Evolutionary conservation across 371 early-diverging fungal species (phyloP).

Genomic region (Saksenaea oblongispora): DNA sequence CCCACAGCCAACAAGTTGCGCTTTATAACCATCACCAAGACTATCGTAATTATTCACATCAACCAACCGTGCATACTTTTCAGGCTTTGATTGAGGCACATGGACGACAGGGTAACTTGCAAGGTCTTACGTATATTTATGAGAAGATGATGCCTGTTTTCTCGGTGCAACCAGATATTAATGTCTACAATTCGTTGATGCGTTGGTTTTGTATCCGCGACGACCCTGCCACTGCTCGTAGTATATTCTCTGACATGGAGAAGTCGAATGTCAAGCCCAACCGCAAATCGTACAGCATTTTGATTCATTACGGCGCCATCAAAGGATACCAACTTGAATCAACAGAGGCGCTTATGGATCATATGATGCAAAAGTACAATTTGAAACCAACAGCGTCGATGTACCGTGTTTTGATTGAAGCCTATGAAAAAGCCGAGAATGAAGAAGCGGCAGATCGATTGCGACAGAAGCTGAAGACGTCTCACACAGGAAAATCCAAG

Average conservation of each 20-base stretch:
- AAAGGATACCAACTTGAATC: conserved; percentile 31
- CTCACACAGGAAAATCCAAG: background rate
- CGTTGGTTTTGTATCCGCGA: conserved; percentile 39
- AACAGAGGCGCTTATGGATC: conserved; percentile 38
- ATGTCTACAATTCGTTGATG: conserved; percentile 37
- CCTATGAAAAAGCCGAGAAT: conserved; percentile 36
- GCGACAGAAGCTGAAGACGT: conserved; percentile 6
- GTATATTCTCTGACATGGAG: conserved; percentile 44
- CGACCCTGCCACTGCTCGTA: conserved; percentile 34
- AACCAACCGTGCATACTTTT: conserved; percentile 35
- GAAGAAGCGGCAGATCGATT: conserved; percentile 40
- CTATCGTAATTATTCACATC: background rate
- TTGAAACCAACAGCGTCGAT: conserved; percentile 35
- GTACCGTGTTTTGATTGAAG: conserved; percentile 41
- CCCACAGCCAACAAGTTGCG: conserved; percentile 8
- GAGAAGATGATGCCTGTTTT: conserved; percentile 37
- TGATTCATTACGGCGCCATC: conserved; percentile 45
- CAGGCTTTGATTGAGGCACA: conserved; percentile 43
- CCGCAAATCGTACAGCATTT: conserved; percentile 38
- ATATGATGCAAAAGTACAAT: conserved; percentile 39
- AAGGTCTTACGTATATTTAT: conserved; percentile 32
- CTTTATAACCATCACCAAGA: conserved; percentile 5
- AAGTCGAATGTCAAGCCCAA: conserved; percentile 32
- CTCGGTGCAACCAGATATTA: conserved; percentile 22
- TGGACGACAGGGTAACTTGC: conserved; percentile 33